Conservation (phyloP, 169 alveolate species). For the Toxoplasma gondii region DNA sequence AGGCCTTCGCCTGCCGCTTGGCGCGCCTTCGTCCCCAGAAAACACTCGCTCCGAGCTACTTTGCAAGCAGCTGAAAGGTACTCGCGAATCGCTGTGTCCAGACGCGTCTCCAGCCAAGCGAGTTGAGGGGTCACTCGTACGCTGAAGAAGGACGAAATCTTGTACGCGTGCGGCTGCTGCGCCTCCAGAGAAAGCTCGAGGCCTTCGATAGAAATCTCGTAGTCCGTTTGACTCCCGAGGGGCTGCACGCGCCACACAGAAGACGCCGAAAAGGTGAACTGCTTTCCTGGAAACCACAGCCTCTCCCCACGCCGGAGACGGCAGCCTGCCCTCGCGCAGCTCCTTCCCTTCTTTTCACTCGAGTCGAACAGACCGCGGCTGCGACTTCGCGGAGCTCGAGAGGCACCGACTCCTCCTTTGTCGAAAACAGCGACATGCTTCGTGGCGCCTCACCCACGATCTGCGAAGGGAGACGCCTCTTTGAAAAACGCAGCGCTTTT, state of each 20-base stretch:
- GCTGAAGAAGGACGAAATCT: conserved; percentile 5
- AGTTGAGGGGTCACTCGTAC: conserved; percentile 32
- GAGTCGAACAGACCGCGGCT: too few relatives aligned
- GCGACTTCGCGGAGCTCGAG: too few relatives aligned
- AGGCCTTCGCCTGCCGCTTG: neutral
- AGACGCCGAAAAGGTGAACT: neutral
- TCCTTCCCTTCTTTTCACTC: too few relatives aligned
- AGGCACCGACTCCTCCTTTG: too few relatives aligned
- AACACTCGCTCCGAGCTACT: neutral
- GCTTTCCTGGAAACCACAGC: too few relatives aligned
- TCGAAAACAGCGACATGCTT: too few relatives aligned
- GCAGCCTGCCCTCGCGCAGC: too few relatives aligned
- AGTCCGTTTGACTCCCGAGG: neutral
- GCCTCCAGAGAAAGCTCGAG: conserved; percentile 25
- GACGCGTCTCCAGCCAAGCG: neutral
- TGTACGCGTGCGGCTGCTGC: neutral
- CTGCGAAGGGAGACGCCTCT: too few relatives aligned
- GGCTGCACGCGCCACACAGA: neutral
- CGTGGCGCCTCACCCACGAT: too few relatives aligned
- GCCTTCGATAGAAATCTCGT: conserved; percentile 29
- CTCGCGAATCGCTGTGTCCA: neutral
- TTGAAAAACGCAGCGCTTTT: too few relatives aligned
- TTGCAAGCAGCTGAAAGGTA: neutral
- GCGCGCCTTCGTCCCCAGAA: neutral
- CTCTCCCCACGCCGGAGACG: neutral